Evolutionary conservation across 164 flowering plant species (phyloP).

Genomic region (Protea cynaroides): DNA sequence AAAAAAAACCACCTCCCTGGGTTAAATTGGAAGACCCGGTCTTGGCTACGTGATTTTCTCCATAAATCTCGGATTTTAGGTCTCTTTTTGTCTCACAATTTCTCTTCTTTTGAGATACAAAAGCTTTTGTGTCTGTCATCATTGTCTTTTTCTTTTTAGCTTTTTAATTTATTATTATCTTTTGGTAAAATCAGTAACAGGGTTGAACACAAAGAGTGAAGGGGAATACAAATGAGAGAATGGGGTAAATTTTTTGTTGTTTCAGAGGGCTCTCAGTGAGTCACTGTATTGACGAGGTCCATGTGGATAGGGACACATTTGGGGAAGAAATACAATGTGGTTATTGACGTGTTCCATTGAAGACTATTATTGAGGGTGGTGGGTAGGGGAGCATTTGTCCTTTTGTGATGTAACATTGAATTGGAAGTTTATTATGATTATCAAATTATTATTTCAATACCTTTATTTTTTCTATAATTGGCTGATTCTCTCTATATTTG

Average conservation of each 20-base stretch:
- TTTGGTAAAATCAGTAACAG: neutral
- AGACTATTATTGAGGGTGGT: too few species aligned
- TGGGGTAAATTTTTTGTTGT: neutral
- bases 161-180: neutral
- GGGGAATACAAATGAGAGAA: neutral
- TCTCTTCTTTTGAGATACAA: neutral
- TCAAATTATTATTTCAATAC: constrained; percentile 2
- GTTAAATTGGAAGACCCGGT: neutral
- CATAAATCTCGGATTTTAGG: neutral
- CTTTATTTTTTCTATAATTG: neutral
- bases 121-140: neutral
- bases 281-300: neutral
- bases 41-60: neutral
- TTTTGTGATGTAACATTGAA: neutral
- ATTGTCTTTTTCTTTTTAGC: neutral
- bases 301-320: neutral
- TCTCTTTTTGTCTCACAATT: neutral
- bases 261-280: neutral
- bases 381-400: neutral
- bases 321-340: neutral
- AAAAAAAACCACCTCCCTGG: neutral
- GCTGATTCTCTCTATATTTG: neutral
- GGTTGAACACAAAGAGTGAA: neutral
- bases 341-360: too few species aligned
- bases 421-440: neutral